Evolutionary conservation across 768 basidiomycete species (phyloP), one percentile per base, ranked within the genome.

Genomic region (Leucogyrophana mollusca): DNA sequence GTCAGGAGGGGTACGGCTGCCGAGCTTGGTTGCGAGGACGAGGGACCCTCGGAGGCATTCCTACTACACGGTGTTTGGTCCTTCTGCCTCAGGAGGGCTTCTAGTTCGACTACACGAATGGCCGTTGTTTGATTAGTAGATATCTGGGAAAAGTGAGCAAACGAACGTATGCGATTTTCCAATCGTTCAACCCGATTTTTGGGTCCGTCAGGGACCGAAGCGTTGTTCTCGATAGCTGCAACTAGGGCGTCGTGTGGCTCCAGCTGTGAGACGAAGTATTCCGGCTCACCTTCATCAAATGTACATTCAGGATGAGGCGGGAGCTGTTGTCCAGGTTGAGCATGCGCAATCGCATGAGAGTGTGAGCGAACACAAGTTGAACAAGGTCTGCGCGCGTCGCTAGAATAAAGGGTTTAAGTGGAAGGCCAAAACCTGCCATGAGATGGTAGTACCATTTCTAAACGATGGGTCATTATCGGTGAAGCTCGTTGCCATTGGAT

Each of bases 341-440:
- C 77, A 65, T 85, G 85, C 10, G 77, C 73, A 43, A 78, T 58
- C 8, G 84, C 79, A 66, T 88, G 83, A 2, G 82, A 73, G 70
- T 87, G 85, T 17, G 86, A 88, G 24, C 87, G 79, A 47, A 82
- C 71, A 58, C 87, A 89, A 2, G 87, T 89, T 21, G 86, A 82
- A 57, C 87, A 89, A 4, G 87, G 87, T 34, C 82, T 70, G 58
- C 84, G 82, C 6, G 87, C 85, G 55, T 90, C 87, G 60, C 87
- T 89, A 50, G 46, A 36, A 27, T 9, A 21, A 9, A 16, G 34
- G 5, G 41, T 16, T 24, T 43, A 30, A 47, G 33, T 52, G 46
- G 37, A 35, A 42, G 39, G 16, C 42, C 14, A 22, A 23, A 40
- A 13, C 24, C 32, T 40, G 36, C n/a, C 25, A 27, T n/a, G 24